Conservation (phyloP, 371 early-diverging fungal genomes). For the Zopfochytrium polystomum region DNA sequence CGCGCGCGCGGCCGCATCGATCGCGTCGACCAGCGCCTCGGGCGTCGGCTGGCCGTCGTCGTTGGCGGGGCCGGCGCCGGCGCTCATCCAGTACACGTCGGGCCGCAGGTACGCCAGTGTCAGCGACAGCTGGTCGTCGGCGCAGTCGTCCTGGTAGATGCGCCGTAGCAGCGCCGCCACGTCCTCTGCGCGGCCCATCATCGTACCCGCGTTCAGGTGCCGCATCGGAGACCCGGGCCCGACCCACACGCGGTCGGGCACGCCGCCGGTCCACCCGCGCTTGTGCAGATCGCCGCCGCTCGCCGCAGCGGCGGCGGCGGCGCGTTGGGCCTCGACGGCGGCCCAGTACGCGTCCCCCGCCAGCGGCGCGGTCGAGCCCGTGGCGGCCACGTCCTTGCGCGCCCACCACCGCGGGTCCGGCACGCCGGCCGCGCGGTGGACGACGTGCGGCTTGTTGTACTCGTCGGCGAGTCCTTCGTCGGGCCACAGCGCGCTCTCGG, state of each 20-base stretch:
- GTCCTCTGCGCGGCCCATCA: constrained; percentile 35
- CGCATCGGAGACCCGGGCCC: constrained; percentile 7
- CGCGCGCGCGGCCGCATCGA: neutral
- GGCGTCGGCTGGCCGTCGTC: neutral
- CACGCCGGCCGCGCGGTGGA: constrained; percentile 11
- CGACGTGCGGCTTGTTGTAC: constrained; percentile 17
- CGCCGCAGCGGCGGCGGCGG: neutral
- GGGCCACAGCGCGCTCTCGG: constrained; percentile 34
- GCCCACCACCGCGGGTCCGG: constrained; percentile 16
- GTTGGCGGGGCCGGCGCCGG: neutral
- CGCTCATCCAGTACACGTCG: constrained; percentile 13
- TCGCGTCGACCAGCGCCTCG: constrained; percentile 1
- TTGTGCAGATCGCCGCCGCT: neutral
- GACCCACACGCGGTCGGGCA: neutral
- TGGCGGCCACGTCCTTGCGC: neutral
- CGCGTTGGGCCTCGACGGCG: neutral
- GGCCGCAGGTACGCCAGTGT: constrained; percentile 25
- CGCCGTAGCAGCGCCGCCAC: constrained; percentile 16
- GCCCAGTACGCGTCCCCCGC: neutral
- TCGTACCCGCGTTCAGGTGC: constrained; percentile 40
- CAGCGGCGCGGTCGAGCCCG: neutral
- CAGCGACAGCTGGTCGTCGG: constrained; percentile 39
- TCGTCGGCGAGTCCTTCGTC: constrained; percentile 17
- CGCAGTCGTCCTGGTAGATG: constrained; percentile 34
- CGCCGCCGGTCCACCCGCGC: neutral